Percentiles rank a stretch among this genome's conserved stretches.
Conservation (phyloP, 2,329 filamentous ascomycete genomes). For the Cercospora brassicicola region DNA sequence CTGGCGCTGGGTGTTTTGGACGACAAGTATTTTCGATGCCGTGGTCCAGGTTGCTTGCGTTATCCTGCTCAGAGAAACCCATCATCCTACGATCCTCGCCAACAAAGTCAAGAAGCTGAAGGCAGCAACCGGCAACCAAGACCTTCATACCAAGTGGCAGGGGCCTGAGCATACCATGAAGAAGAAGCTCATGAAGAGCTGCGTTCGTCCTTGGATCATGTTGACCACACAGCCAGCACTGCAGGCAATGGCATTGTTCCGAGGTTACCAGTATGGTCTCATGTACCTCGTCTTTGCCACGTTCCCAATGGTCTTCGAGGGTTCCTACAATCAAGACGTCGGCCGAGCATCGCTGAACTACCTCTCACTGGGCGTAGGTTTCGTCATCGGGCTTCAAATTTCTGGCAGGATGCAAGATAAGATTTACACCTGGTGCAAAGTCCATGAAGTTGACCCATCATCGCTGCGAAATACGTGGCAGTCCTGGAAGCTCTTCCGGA, state of each 20-base stretch:
- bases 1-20: conserved; percentile 84
- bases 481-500: conserved; percentile 18
- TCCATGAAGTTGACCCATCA: conserved; percentile 25
- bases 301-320: conserved; percentile 29
- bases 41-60: conserved; percentile 71
- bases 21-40: conserved; percentile 72
- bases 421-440: conserved; percentile 28
- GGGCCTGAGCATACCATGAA: conserved; percentile 29
- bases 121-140: conserved; percentile 37
- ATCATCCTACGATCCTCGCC: conserved; percentile 61
- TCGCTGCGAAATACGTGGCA: conserved; percentile 20
- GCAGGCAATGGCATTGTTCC: conserved; percentile 30
- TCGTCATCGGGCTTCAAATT: conserved; percentile 48
- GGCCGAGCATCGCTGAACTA: conserved; percentile 31
- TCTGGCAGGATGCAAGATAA: conserved; percentile 27
- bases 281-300: conserved; percentile 34
- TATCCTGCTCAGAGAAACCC: conserved; percentile 63
- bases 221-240: conserved; percentile 31
- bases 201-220: conserved; percentile 33
- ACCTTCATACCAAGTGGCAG: conserved; percentile 31
- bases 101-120: conserved; percentile 56
- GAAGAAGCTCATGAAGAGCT: conserved; percentile 28
- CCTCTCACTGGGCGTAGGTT: conserved; percentile 46
- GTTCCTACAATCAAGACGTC: conserved; percentile 28
- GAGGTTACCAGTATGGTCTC: conserved; percentile 30